Percentiles rank a stretch among this genome's conserved stretches.
These are phyloP conservation scores for Colletotrichum sp. DNA, from an alignment of 2,329 filamentous ascomycete genomes.

Conservation along the genomic window DNA sequence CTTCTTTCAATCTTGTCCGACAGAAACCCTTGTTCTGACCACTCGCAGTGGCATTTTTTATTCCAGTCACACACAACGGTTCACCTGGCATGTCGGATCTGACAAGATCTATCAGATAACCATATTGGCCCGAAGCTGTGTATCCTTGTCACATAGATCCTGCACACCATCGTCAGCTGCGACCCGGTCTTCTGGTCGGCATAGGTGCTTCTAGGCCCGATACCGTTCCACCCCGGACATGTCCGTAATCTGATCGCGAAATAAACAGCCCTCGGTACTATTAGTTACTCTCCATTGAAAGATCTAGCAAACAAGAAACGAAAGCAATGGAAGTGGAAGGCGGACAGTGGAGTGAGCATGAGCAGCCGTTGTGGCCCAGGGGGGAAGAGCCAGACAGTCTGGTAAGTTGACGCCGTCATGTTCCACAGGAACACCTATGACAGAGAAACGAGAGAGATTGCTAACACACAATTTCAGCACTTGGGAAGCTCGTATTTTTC, in stretches of 20 bases:
- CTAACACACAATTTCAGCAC: not conserved
- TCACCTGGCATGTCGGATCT: not conserved
- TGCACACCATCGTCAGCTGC: not conserved
- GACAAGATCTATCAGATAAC: not conserved
- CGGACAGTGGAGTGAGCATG: not conserved
- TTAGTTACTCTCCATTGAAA: not conserved
- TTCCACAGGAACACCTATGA: not conserved
- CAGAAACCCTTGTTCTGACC: not conserved
- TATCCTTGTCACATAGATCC: not conserved
- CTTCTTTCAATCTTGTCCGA: not conserved
- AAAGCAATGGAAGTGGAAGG: not conserved
- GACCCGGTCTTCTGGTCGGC: not conserved
- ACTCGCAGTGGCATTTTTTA: not conserved
- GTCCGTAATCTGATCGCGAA: not conserved
- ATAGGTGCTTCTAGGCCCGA: not conserved
- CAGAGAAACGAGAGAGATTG: not conserved
- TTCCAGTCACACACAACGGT: not conserved
- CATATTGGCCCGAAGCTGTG: not conserved
- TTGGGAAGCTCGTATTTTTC: not conserved
- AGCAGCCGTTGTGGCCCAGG: not conserved
- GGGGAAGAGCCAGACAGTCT: no score
- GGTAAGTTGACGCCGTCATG: not conserved
- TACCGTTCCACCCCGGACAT: not conserved
- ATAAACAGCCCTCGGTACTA: not conserved
- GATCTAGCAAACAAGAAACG: not conserved